These are phyloP conservation scores for Aureobasidium subglaciale DNA, from an alignment of 2,329 filamentous ascomycete species.

Conservation along the genomic window DNA sequence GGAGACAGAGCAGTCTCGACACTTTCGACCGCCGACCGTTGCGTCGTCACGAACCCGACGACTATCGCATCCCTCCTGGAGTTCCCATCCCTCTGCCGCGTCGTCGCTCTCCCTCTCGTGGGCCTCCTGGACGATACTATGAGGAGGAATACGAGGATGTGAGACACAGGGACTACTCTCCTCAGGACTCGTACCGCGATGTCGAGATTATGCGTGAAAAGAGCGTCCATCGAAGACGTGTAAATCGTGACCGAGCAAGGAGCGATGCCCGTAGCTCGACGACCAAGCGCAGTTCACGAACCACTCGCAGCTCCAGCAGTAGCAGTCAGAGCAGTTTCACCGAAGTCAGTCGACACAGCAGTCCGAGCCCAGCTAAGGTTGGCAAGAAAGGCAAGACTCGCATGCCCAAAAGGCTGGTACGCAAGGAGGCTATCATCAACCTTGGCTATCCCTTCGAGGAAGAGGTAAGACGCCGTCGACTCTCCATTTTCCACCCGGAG, in stretches of 20 bases:
- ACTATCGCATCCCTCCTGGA: conserved; percentile 58
- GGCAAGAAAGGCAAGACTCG: conserved; percentile 75
- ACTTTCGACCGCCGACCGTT: conserved; percentile 74
- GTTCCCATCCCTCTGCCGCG: conserved; percentile 61
- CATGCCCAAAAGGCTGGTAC: conserved; percentile 74
- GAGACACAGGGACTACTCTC: conserved; percentile 35
- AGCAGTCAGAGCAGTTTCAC: conserved; percentile 36
- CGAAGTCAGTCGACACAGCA: conserved; percentile 21
- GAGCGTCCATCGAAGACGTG: conserved; percentile 29
- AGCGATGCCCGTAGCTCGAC: conserved; percentile 18
- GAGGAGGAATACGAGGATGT: conserved; percentile 65
- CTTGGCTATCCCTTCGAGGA: conserved; percentile 80
- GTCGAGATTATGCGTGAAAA: conserved; percentile 42
- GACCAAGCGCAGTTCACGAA: conserved; percentile 11
- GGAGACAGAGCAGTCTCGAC: conserved; percentile 82
- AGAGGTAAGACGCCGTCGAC: conserved; percentile 53
- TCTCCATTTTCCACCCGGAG: not conserved
- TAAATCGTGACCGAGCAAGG: conserved; percentile 18
- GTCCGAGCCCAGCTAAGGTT: conserved; percentile 26
- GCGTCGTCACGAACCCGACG: conserved; percentile 49
- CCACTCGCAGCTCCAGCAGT: conserved; percentile 23
- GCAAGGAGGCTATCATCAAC: conserved; percentile 72
- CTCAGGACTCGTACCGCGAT: conserved; percentile 40
- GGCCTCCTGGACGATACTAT: conserved; percentile 48
- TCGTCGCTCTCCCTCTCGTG: conserved; percentile 48